Evolutionary conservation across 192 early-diverging fungal genomes (phyloP).

Genomic region (Backusella tarrabulga): DNA sequence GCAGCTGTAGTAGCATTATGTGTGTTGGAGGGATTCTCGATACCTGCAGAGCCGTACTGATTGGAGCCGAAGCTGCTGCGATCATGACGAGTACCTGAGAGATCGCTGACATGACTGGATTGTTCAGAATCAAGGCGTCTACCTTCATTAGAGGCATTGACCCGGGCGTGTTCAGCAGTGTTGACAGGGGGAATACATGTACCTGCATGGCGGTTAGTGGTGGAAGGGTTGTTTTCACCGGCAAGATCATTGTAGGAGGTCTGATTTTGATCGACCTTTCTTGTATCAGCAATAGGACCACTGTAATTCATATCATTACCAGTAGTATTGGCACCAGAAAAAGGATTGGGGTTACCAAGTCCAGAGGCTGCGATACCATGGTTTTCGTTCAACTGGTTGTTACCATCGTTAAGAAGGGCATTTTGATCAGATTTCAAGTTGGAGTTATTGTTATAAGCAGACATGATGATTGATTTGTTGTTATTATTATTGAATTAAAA

Average conservation of each 20-base stretch:
- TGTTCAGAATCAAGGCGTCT: neutral
- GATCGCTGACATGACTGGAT: neutral
- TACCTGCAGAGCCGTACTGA: neutral
- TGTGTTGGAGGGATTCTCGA: neutral
- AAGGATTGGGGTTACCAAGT: neutral
- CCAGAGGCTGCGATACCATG: conserved; percentile 15
- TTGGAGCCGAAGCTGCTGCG: neutral
- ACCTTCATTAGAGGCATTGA: neutral
- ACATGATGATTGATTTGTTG: conserved; percentile 5
- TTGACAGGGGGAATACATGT: conserved; percentile 10
- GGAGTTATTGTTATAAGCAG: conserved; percentile 11
- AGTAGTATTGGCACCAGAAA: neutral
- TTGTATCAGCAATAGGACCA: conserved; percentile 9
- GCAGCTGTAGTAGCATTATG: neutral
- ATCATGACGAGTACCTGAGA: neutral
- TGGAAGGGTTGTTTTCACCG: neutral
- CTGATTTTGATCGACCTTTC: conserved; percentile 2
- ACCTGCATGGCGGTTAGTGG: neutral
- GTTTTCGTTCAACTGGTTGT: conserved; percentile 9
- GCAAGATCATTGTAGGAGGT: neutral
- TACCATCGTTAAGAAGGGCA: neutral
- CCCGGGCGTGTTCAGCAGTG: neutral
- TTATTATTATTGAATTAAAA: neutral
- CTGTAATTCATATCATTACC: neutral
- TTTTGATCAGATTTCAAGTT: neutral